Evolutionary conservation across 176 grass and related monocot species (phyloP), one percentile per base, ranked within the genome.

Genomic region (Ampelocalamus luodianensis): DNA sequence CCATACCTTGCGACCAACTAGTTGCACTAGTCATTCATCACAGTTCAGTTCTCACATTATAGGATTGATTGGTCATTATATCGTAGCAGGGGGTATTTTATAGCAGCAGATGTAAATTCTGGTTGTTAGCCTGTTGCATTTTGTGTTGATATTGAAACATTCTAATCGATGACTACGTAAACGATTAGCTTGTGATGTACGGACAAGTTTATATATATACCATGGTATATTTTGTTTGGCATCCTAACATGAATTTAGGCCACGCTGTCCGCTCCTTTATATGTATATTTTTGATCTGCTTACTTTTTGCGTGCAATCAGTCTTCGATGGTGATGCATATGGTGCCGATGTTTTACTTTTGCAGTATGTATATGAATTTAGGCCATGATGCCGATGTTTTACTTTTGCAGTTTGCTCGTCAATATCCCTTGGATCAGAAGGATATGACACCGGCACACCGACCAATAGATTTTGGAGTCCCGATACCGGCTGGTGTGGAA

Each of bases 351-450:
- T 78, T 5, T 59, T 65, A 78, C 72, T 68, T 68, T 67, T 86
- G 86, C 46, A 94, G 93, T 95, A 34, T 34, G 32, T 34, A 34
- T 34, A 34, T 34, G 32, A 2, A 34, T 34, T 34, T 34, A 34
- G 32, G 32, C 32, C 32, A 34, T 34, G 32, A 34, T 34, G 32
- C 32, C 32, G 32, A 34, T 62, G 68, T 78, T 5, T 59, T 65
- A 78, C 72, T 68, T 68, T 72, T 83, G 86, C 46, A 94, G 93
- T 95, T 95, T 88, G 90, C 90, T 36, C 93, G 93, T 12, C 64
- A 92, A 46, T 95, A 95, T 69, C 93, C 90, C 37, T 83, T 95
- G 79, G 93, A 95, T 75, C 93, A 95, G 72, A 95, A 92, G 85
- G 93, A 95, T 88, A 85, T 95, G 72, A 87, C 87, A 18, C 90